Evolutionary conservation across 2,329 filamentous ascomycete genomes (phyloP), one percentile per base, ranked within the genome.

Genomic region (Phaeosphaeriaceae sp.): DNA sequence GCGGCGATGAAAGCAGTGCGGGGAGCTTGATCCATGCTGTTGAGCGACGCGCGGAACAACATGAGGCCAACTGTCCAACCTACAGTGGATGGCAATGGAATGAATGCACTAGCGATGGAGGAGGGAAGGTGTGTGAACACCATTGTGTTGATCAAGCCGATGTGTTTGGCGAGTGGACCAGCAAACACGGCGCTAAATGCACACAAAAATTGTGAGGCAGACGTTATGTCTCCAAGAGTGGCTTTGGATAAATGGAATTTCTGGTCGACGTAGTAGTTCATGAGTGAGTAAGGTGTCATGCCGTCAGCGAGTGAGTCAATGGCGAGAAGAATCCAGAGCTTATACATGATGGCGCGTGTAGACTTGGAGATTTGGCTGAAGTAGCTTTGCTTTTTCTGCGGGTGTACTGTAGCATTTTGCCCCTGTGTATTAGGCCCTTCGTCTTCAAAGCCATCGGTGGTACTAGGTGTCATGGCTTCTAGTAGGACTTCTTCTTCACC

Each of bases 11-110:
- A 83, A 0, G 86, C 85, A 0, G 85, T 76, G 2, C 86, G 77
- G 0, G 86, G 86, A 0, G 83, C 85, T 72, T 88, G 86, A 54
- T 88, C 86, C 84, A 89, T 87, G 54, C 81, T 85, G 61, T 88
- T 88, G 36, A 88, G 74, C 0, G 83, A 83, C 2, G 84, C 77
- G 4, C 86, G 79, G 16, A 88, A 67, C 20, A 87, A 76, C 1
- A 89, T 72, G 0, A 88, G 74, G 0, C 74, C 74, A 1, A 83
- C 79, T 0, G 83, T 82, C 34, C 83, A 63, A 32, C 76, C 76
- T 1, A 86, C 72, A 2, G 71, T 74, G 5, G 71, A 72, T 0
- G 85, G 82, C 0, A 81, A 63, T 0, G 85, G 84, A 44, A 88
- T 86, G 32, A 74, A 67, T 1, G 63, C 65, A 4, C 87, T 62